phyloP scores from a whole-genome alignment of 164 flowering plant genomes.

The Chloranthus sessilifolius region DNA sequence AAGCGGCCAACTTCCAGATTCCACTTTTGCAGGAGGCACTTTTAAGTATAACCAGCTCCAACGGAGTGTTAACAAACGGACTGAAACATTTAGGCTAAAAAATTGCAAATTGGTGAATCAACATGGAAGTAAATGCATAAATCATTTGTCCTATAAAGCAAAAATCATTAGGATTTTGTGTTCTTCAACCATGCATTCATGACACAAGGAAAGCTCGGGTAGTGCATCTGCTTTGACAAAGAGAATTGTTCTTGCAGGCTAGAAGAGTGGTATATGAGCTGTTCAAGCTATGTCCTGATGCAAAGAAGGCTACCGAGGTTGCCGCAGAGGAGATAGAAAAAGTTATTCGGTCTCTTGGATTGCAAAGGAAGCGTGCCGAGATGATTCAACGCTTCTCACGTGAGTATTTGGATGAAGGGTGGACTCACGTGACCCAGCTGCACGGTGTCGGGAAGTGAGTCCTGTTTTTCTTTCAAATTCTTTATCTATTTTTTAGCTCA shows the following conservation, averaged over 20 bases:
- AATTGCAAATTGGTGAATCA: no score
- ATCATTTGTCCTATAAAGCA: no score
- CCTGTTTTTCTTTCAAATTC: background rate
- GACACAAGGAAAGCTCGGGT: no score
- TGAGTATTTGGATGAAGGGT: constrained; percentile 53
- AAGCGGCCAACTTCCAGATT: no score
- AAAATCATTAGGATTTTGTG: no score
- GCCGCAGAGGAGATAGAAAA: constrained; percentile 34
- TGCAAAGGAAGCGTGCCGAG: constrained; percentile 55
- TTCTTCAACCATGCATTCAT: no score
- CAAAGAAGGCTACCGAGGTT: constrained; percentile 45
- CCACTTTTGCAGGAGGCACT: no score
- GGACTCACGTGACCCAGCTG: constrained; percentile 76
- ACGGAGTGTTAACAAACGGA: no score
- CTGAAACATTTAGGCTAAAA: no score
- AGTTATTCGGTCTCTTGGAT: constrained; percentile 48
- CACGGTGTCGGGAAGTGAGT: constrained; percentile 82
- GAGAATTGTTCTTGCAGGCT: constrained; percentile 44
- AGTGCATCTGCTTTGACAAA: no score
- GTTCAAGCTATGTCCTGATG: constrained; percentile 65
- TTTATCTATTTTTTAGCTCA: background rate
- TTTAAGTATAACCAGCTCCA: no score
- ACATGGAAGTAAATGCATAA: no score
- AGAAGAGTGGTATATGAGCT: constrained; percentile 39
- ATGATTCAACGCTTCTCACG: constrained; percentile 56